Conservation (phyloP, 257 asterid genomes). For the Ilex asprella region DNA sequence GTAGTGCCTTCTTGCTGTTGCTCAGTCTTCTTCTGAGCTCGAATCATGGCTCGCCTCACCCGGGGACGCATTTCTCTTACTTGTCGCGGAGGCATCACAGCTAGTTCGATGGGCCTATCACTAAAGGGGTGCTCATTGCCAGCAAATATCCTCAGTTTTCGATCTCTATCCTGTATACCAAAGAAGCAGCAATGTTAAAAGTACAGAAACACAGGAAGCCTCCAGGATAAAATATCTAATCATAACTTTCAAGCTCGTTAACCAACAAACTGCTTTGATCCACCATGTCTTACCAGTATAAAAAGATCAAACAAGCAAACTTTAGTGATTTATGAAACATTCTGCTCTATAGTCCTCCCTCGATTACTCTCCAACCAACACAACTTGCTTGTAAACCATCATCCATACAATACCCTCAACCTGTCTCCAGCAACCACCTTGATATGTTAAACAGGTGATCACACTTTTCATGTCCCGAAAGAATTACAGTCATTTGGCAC, state of each 20-base stretch:
- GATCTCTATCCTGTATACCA: slow-evolving; percentile 66
- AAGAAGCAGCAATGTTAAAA: background rate
- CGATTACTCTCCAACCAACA: too few species aligned
- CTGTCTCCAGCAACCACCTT: too few species aligned
- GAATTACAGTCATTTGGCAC: too few species aligned
- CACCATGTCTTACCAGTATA: too few species aligned
- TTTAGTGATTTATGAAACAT: too few species aligned
- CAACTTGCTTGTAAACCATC: too few species aligned
- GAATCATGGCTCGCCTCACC: slow-evolving; percentile 74
- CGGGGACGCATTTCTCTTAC: slow-evolving; percentile 95
- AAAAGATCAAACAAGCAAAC: too few species aligned
- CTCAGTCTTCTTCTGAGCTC: slow-evolving; percentile 92
- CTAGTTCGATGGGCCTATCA: slow-evolving; percentile 65
- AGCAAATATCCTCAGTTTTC: slow-evolving; percentile 84
- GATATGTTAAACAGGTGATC: too few species aligned
- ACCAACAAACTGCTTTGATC: too few species aligned
- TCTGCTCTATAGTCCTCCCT: too few species aligned
- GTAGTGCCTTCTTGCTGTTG: slow-evolving; percentile 48
- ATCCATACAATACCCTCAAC: too few species aligned
- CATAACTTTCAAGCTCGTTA: background rate
- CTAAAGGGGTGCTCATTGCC: slow-evolving; percentile 81
- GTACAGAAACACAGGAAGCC: background rate
- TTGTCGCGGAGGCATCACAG: slow-evolving; percentile 76
- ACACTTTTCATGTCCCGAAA: too few species aligned
- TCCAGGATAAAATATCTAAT: slow-evolving; percentile 2